phyloP scores from a whole-genome alignment of 2,329 filamentous ascomycete species.

The Curvularia sp. region DNA sequence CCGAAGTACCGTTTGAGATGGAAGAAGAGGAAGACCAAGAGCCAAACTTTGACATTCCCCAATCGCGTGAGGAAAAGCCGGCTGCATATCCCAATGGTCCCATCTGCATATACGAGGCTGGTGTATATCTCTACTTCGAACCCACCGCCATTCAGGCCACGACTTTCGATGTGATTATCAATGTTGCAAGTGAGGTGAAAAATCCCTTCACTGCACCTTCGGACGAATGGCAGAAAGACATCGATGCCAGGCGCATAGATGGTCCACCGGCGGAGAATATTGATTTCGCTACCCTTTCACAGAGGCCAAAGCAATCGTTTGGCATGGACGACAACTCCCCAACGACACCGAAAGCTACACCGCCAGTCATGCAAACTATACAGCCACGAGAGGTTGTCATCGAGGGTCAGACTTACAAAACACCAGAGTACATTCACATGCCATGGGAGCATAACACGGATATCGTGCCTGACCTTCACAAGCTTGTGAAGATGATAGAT shows the following conservation, averaged over 20 bases:
- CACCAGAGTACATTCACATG: constrained; percentile 85
- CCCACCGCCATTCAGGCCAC: constrained; percentile 79
- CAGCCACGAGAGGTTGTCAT: constrained; percentile 37
- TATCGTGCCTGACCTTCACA: constrained; percentile 78
- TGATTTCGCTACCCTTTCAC: constrained; percentile 46
- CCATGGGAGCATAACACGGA: constrained; percentile 90
- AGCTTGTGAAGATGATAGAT: constrained; percentile 78
- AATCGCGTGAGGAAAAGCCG: constrained; percentile 72
- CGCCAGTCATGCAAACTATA: constrained; percentile 50
- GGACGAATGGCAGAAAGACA: constrained; percentile 42
- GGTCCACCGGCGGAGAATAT: constrained; percentile 47
- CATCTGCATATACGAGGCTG: constrained; percentile 79
- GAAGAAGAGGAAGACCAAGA: constrained; percentile 71
- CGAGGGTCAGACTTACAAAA: constrained; percentile 45
- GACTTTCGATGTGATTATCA: constrained; percentile 82
- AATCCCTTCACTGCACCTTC: constrained; percentile 69
- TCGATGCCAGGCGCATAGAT: constrained; percentile 47
- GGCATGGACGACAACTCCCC: constrained; percentile 51
- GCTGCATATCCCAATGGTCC: constrained; percentile 84
- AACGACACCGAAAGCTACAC: constrained; percentile 62
- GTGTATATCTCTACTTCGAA: constrained; percentile 80
- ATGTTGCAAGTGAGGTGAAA: constrained; percentile 80
- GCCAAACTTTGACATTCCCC: constrained; percentile 62
- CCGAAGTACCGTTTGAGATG: constrained; percentile 72
- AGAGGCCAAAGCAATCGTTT: constrained; percentile 36